Evolutionary conservation across 2,329 filamentous ascomycete species (phyloP), one percentile per base, ranked within the genome.

Genomic region (Sporothrix globosa): DNA sequence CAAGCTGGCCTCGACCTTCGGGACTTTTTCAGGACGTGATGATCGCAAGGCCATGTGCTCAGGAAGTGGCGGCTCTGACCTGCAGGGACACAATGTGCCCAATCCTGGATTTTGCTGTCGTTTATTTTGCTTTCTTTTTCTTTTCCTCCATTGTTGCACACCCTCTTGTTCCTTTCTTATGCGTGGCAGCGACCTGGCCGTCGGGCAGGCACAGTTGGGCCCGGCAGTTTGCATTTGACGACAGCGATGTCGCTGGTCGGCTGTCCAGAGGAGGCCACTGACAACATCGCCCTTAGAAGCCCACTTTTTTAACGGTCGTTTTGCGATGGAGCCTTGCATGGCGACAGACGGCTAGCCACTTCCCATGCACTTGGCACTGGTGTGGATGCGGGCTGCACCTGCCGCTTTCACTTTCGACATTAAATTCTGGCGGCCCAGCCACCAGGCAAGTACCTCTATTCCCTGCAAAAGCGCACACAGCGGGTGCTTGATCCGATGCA

Each of bases 401-500:
- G 41, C 41, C 60, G 7, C 13, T 54, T 50, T 24, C 44, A 50
- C 24, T n/a, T 10, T 61, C n/a, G 9, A 60, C 41, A 11, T 60
- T 41, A 6, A 17, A 46, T 11, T 48, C 44, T 48, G 44, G 17
- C 44, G 34, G 61, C 44, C 61, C 61, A 65, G 61, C 61, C 61
- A 48, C 60, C 60, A 63, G 41, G 41, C 24, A 61, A 3, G 34
- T 34, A 34, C 30, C 30, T 30, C n/a, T 58, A n/a, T 5, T 10
- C 56, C 56, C 34, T 61, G 30, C n/a, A 46, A 61, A 27, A 46
- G 58, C 39, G 58, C n/a, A 61, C n/a, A 19, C 58, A 24, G 39
- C 58, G 56, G 56, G 34, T 61, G 58, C 58, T 46, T 63, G 58
- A 46, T 24, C 58, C 58, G 58, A 63, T 13, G 39, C 44, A 63